phyloP scores from a whole-genome alignment of 2,329 filamentous ascomycete species.

The Botrytis byssoidea region DNA sequence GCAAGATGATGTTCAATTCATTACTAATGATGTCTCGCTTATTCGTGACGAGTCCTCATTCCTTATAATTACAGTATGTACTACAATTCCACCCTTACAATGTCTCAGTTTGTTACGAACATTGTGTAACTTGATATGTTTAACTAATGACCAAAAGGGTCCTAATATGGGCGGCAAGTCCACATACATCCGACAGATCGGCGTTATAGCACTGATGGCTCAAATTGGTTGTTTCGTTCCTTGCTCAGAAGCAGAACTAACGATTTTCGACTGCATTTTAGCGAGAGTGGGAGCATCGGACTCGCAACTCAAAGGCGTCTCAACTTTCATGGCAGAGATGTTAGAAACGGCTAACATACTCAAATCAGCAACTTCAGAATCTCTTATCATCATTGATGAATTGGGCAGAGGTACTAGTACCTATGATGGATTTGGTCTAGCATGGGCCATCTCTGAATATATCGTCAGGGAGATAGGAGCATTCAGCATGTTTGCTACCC shows the following conservation, averaged over 20 bases:
- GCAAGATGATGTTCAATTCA: slow-evolving; percentile 98
- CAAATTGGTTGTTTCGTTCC: slow-evolving; percentile 97
- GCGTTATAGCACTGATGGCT: slow-evolving; percentile 95
- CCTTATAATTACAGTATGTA: slow-evolving; percentile 44
- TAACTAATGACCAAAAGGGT: slow-evolving; percentile 45
- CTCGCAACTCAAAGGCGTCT: slow-evolving; percentile 95
- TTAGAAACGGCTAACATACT: slow-evolving; percentile 97
- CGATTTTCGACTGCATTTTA: slow-evolving; percentile 95
- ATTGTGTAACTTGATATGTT: too few relatives aligned
- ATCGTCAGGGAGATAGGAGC: slow-evolving; percentile 94
- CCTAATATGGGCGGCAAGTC: slow-evolving; percentile 99
- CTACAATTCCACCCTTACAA: neutral
- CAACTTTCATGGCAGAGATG: slow-evolving; percentile 99
- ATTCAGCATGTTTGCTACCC: slow-evolving; percentile 92
- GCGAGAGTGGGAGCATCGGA: slow-evolving; percentile 94
- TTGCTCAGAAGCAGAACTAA: slow-evolving; percentile 83
- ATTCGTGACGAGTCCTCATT: slow-evolving; percentile 79
- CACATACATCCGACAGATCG: slow-evolving; percentile 96
- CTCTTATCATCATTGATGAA: slow-evolving; percentile 97
- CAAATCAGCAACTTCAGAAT: slow-evolving; percentile 92
- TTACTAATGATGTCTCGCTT: slow-evolving; percentile 92
- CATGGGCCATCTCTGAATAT: slow-evolving; percentile 98
- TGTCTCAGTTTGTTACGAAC: too few relatives aligned
- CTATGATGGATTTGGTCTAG: slow-evolving; percentile 97
- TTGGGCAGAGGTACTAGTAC: slow-evolving; percentile 95